Conservation (phyloP, 2,329 filamentous ascomycete species). For the Clathrospora elynae region DNA sequence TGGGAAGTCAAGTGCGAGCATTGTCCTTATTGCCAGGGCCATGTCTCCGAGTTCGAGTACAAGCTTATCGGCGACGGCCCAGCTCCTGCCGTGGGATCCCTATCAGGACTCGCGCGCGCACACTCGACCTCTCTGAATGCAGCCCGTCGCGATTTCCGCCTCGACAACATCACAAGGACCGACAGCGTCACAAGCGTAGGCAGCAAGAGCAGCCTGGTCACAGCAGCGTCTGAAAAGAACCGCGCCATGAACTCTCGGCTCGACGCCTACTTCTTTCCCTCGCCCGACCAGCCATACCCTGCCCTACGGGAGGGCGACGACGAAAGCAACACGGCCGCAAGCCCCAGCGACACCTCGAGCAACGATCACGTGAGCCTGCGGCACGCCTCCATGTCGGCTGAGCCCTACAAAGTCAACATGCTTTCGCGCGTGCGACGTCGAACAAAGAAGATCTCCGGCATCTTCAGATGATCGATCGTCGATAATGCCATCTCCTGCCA, state of each 20-base stretch:
- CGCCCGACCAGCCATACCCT: conserved; percentile 34
- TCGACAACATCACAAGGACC: conserved; percentile 44
- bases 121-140: conserved; percentile 48
- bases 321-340: conserved; percentile 32
- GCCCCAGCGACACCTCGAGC: conserved; percentile 45
- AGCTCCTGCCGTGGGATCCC: conserved; percentile 47
- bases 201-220: conserved; percentile 42
- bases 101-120: conserved; percentile 46
- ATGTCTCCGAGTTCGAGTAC: conserved; percentile 52
- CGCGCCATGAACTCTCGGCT: conserved; percentile 47
- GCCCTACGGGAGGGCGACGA: conserved; percentile 38
- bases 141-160: conserved; percentile 46
- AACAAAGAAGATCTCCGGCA: conserved; percentile 46
- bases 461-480: conserved; percentile 42
- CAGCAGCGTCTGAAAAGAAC: conserved; percentile 47
- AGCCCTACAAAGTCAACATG: conserved; percentile 39
- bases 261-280: conserved; percentile 47
- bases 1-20: conserved; percentile 56
- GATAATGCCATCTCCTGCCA: conserved; percentile 5
- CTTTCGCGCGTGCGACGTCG: conserved; percentile 43
- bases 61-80: conserved; percentile 51
- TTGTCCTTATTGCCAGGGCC: conserved; percentile 55
- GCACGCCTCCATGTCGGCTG: conserved; percentile 37
- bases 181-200: conserved; percentile 46
- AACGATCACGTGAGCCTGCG: conserved; percentile 38